Percentiles rank a stretch among this genome's conserved stretches.
phyloP scores from a whole-genome alignment of 208 protist species.

The Naegleria gruberi region DNA sequence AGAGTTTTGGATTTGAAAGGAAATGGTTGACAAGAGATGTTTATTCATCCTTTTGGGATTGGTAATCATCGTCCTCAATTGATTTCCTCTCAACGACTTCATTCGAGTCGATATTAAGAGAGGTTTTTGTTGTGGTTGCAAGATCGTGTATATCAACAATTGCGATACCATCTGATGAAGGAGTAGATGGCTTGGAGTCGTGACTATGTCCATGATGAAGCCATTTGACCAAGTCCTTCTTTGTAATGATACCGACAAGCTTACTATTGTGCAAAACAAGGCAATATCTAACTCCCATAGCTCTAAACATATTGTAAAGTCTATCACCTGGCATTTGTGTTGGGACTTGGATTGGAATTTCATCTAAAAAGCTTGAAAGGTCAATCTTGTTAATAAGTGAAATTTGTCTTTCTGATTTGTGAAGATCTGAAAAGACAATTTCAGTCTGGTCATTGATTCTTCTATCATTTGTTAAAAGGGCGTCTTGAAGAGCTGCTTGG shows the following conservation, averaged over 20 bases:
- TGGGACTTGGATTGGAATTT: neutral
- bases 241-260: neutral
- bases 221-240: neutral
- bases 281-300: neutral
- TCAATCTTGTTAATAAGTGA: neutral
- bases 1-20: too few species aligned
- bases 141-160: too few species aligned
- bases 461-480: constrained; percentile 44
- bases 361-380: neutral
- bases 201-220: neutral
- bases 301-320: neutral
- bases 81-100: too few species aligned
- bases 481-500: constrained; percentile 66
- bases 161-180: too few species aligned
- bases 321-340: constrained; percentile 1
- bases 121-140: too few species aligned
- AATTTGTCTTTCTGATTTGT: neutral
- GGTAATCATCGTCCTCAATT: too few species aligned
- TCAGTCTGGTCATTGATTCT: neutral
- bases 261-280: neutral
- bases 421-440: neutral
- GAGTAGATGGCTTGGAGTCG: too few species aligned
- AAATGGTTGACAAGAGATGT: too few species aligned
- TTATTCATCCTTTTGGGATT: too few species aligned
- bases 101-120: too few species aligned